Percentiles rank a stretch among this genome's conserved stretches.
Evolutionary conservation across 257 asterid species (phyloP).

Genomic region (Capsicum rhomboideum): DNA sequence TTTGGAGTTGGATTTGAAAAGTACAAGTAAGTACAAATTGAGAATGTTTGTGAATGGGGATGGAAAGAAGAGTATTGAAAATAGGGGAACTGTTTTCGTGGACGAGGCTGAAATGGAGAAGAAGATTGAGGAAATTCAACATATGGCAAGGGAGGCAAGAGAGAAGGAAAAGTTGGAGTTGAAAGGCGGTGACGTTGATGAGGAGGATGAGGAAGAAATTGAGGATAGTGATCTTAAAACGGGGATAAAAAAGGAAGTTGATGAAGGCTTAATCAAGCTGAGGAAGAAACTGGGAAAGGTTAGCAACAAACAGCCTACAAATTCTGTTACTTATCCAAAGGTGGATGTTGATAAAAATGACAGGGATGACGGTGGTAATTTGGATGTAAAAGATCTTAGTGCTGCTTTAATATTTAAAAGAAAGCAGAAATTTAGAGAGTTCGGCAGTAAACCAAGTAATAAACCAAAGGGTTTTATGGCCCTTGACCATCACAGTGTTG

Average conservation of each 20-base stretch:
- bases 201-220: conserved; percentile 32
- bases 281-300: conserved; percentile 35
- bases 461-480: conserved; percentile 63
- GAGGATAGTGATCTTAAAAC: conserved; percentile 28
- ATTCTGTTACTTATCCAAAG: conserved; percentile 19
- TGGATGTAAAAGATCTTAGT: conserved; percentile 18
- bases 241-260: conserved; percentile 66
- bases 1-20: conserved; percentile 16
- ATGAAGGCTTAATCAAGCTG: conserved; percentile 40
- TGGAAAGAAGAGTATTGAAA: conserved; percentile 14
- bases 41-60: conserved; percentile 11
- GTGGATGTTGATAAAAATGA: conserved; percentile 9
- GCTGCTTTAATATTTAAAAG: conserved; percentile 46
- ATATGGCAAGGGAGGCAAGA: conserved; percentile 80
- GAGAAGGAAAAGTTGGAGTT: conserved; percentile 48
- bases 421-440: conserved; percentile 55
- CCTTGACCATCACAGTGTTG: conserved; percentile 9
- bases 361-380: conserved; percentile 19
- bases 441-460: conserved; percentile 21
- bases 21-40: conserved; percentile 15
- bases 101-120: conserved; percentile 49
- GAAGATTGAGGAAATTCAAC: conserved; percentile 64
- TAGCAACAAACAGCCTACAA: conserved; percentile 18
- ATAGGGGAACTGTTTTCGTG: conserved; percentile 18
- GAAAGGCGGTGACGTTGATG: conserved; percentile 26